Evolutionary conservation across 176 grass and related monocot genomes (phyloP).

Genomic region (Eremochloa ophiuroides): DNA sequence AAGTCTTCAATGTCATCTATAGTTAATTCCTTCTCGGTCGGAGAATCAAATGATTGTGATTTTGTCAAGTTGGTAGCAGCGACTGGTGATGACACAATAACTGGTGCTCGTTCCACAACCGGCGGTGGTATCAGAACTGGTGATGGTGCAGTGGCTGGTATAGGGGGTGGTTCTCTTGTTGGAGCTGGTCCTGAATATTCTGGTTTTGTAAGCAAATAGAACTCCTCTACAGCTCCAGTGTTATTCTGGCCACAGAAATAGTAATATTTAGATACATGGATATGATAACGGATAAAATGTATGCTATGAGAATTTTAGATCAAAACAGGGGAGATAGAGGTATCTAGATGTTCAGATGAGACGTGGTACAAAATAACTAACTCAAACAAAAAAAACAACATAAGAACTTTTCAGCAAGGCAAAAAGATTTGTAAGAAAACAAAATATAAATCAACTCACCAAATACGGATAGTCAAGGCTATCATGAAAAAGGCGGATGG

Average conservation of each 20-base stretch:
- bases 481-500: slow-evolving; percentile 91
- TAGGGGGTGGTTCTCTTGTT: slow-evolving; percentile 61
- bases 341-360: not conserved
- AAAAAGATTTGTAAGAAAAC: not conserved
- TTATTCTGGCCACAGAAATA: slow-evolving; percentile 55
- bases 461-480: slow-evolving; percentile 92
- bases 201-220: slow-evolving; percentile 87
- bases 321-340: not conserved
- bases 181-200: slow-evolving; percentile 85
- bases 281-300: not conserved
- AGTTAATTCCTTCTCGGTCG: slow-evolving; percentile 71
- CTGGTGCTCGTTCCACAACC: slow-evolving; percentile 40
- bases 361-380: not conserved
- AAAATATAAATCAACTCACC: slow-evolving; percentile 49
- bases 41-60: slow-evolving; percentile 66
- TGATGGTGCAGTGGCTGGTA: slow-evolving; percentile 52
- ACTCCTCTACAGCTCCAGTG: slow-evolving; percentile 68
- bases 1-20: slow-evolving; percentile 99
- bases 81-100: slow-evolving; percentile 42
- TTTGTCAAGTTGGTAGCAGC: slow-evolving; percentile 47
- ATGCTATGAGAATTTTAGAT: not conserved
- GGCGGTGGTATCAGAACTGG: slow-evolving; percentile 45
- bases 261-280: slow-evolving; percentile 21
- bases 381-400: not conserved
- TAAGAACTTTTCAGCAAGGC: not conserved